These are phyloP conservation scores for Sporobolomyces roseus DNA, from an alignment of 768 basidiomycete species.

Conservation along the genomic window DNA sequence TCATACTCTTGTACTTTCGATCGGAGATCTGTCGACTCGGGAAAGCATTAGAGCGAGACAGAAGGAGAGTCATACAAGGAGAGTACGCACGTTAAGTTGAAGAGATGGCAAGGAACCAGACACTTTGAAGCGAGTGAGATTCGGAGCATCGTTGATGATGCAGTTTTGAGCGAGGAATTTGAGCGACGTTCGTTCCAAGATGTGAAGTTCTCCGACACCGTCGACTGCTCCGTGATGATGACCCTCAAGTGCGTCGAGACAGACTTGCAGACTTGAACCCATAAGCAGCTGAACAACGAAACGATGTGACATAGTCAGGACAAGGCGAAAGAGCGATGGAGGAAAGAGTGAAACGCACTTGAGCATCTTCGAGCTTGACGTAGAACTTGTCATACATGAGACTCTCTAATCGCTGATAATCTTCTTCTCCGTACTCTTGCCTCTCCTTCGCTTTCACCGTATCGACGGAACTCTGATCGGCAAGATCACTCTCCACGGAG, in stretches of 20 bases:
- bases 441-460: slow-evolving; percentile 77
- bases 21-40: slow-evolving; percentile 58
- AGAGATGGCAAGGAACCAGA: slow-evolving; percentile 81
- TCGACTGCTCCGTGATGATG: slow-evolving; percentile 44
- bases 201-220: slow-evolving; percentile 59
- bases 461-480: slow-evolving; percentile 71
- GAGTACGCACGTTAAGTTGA: slow-evolving; percentile 61
- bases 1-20: slow-evolving; percentile 81
- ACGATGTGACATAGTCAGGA: background rate
- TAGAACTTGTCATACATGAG: slow-evolving; percentile 92
- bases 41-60: no score
- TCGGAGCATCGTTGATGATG: slow-evolving; percentile 77
- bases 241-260: slow-evolving; percentile 69
- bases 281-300: slow-evolving; percentile 67
- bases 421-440: slow-evolving; percentile 77
- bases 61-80: background rate
- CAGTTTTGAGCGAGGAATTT: slow-evolving; percentile 85
- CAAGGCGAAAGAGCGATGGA: background rate
- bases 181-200: slow-evolving; percentile 87
- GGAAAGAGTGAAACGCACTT: slow-evolving; percentile 53
- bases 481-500: slow-evolving; percentile 76
- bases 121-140: slow-evolving; percentile 81
- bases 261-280: slow-evolving; percentile 74
- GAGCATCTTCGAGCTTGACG: slow-evolving; percentile 77
- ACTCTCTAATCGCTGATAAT: slow-evolving; percentile 77